Base-by-base conservation (phyloP, 176 grass and related monocot genomes). In the Alloteropsis semialata region DNA sequence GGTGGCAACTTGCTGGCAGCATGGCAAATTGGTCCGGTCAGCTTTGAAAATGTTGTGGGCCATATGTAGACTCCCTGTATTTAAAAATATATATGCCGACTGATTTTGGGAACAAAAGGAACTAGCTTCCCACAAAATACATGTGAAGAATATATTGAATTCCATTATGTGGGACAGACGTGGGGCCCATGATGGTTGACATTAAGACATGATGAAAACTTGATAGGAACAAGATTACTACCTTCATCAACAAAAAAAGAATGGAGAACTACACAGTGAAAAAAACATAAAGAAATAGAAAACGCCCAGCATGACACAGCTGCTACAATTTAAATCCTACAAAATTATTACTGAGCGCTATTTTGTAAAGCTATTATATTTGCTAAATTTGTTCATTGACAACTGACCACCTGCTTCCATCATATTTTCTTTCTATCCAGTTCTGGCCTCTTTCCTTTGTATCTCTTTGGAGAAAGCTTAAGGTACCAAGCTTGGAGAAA, bases 181-280 rank as follows among this genome's bases (percentile, higher is more conserved):
- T 74, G 36, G 58, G 51, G 16, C 42, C n/a, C n/a, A 77, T 45
- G 72, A 45, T 78, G 21, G 25, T 54, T 17, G 45, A 63, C 15
- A 78, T 2, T 60, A 12, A 69, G 4, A 71, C 53, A 77, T 21
- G 49, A 75, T 28, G 46, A 69, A 81, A 67, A 66, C 45, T 53
- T 59, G 51, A 83, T 72, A 83, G 42, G 56, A 78, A 78, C 58
- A 66, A 43, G 43, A 25, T 10, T 80, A 55, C 8, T 80, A 55
- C 54, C 25, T 78, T 62, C 30, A 42, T 39, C 6, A 10, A 67
- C 14, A 28, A 29, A 29, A 29, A 70, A 46, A 41, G n/a, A 68
- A 68, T 13, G 9, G 60, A 56, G 14, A 34, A 39, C n/a, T n/a
- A n/a, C 0, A 12, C 37, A 4, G 2, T 16, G n/a, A 21, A 42